Percentiles rank a stretch among this genome's conserved stretches.
Evolutionary conservation across 2,329 filamentous ascomycete species (phyloP).

Genomic region (Penicillium sp.): DNA sequence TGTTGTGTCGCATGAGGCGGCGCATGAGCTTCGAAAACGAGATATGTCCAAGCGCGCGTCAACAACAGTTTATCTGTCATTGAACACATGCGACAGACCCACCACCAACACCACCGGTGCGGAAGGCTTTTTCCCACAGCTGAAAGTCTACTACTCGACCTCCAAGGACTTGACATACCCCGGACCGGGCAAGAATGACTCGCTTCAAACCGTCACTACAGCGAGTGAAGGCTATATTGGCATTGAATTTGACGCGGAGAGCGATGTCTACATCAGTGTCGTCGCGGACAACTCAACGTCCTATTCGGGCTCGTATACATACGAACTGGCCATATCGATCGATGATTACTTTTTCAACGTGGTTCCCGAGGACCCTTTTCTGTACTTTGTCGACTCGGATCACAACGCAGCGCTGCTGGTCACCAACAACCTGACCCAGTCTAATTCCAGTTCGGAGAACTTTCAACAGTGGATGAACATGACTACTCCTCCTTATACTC

Average conservation of each 20-base stretch:
- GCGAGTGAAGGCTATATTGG: slow-evolving; percentile 71
- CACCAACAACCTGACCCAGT: slow-evolving; percentile 65
- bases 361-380: slow-evolving; percentile 52
- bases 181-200: slow-evolving; percentile 57
- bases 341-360: slow-evolving; percentile 71
- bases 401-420: slow-evolving; percentile 73
- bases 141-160: slow-evolving; percentile 74
- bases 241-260: slow-evolving; percentile 60
- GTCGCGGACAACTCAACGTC: slow-evolving; percentile 65
- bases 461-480: slow-evolving; percentile 59
- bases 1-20: slow-evolving; percentile 8
- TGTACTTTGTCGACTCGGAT: slow-evolving; percentile 85
- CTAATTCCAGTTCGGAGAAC: slow-evolving; percentile 47
- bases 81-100: slow-evolving; percentile 84
- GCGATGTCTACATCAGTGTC: slow-evolving; percentile 74
- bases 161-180: slow-evolving; percentile 63
- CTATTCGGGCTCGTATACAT: slow-evolving; percentile 70
- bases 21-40: slow-evolving; percentile 19
- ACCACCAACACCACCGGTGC: slow-evolving; percentile 49
- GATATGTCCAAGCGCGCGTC: slow-evolving; percentile 35
- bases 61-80: slow-evolving; percentile 71
- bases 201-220: slow-evolving; percentile 41
- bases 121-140: slow-evolving; percentile 60
- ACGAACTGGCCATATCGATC: slow-evolving; percentile 79
- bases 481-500: slow-evolving; percentile 65